Conservation (phyloP, 352 stramenopile species). For the Plasmopara viticola region DNA sequence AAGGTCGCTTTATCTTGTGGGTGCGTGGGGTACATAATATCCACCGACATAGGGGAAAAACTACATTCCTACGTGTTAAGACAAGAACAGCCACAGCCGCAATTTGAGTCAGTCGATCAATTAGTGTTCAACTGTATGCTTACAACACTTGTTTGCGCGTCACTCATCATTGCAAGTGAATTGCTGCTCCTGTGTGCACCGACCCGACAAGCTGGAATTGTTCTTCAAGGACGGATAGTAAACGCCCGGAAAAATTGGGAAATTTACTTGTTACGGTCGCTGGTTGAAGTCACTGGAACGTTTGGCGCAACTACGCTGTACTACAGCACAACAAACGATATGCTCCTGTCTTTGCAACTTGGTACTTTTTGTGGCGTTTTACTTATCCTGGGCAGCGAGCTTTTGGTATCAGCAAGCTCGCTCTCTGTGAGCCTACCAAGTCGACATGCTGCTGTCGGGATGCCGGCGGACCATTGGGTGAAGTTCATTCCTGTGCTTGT, state of each 20-base stretch:
- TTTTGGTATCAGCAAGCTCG: conserved; percentile 25
- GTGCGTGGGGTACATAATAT: conserved; percentile 63
- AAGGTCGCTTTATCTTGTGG: conserved; percentile 61
- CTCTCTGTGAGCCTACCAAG: conserved; percentile 19
- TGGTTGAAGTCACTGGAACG: conserved; percentile 50
- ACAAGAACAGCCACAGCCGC: conserved; percentile 11
- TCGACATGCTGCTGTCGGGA: conserved; percentile 29
- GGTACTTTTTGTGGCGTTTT: conserved; percentile 56
- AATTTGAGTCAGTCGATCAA: conserved; percentile 44
- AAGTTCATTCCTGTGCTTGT: conserved; percentile 61
- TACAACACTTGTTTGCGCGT: conserved; percentile 67
- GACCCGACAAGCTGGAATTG: conserved; percentile 47
- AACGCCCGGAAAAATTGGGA: conserved; percentile 66
- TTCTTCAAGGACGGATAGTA: conserved; percentile 68
- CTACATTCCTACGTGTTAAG: conserved; percentile 40
- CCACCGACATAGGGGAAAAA: conserved; percentile 30
- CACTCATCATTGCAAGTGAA: conserved; percentile 71
- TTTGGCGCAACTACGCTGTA: conserved; percentile 51
- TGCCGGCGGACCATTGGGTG: conserved; percentile 69
- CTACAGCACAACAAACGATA: conserved; percentile 51
- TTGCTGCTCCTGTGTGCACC: conserved; percentile 63
- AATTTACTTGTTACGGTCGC: conserved; percentile 43
- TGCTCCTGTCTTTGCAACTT: conserved; percentile 63
- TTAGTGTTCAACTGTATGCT: conserved; percentile 66
- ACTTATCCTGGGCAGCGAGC: conserved; percentile 52